Evolutionary conservation across 1,284 basidiomycete species (phyloP).

Genomic region (Bondarzewia mesenterica): DNA sequence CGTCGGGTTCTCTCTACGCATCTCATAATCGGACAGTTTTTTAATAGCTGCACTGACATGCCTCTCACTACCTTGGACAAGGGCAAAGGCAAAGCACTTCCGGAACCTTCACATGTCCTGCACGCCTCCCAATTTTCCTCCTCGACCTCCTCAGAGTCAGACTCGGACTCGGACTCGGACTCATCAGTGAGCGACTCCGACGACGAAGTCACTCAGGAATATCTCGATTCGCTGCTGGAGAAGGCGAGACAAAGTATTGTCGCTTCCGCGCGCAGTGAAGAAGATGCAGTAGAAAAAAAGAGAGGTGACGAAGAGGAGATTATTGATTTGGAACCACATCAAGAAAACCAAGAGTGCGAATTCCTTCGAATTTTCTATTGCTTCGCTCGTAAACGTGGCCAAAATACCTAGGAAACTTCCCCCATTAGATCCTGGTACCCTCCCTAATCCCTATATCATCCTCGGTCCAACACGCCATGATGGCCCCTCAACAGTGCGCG

Average conservation of each 20-base stretch:
- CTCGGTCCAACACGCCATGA: slow-evolving; percentile 35
- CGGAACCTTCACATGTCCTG: slow-evolving; percentile 10
- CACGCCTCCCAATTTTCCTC: background rate
- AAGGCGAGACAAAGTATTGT: slow-evolving; percentile 33
- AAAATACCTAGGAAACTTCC: slow-evolving; percentile 53
- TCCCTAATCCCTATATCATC: slow-evolving; percentile 56
- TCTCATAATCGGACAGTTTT: too few relatives aligned
- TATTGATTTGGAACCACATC: slow-evolving; percentile 29
- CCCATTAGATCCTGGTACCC: slow-evolving; percentile 49
- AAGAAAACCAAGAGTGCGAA: slow-evolving; percentile 28
- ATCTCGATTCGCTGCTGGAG: slow-evolving; percentile 56
- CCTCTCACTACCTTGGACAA: slow-evolving; percentile 23
- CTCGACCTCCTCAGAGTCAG: slow-evolving; percentile 20
- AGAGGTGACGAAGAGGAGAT: slow-evolving; percentile 33
- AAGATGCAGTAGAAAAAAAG: background rate
- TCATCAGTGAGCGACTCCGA: slow-evolving; percentile 28
- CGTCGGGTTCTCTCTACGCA: too few relatives aligned
- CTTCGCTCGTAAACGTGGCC: too few relatives aligned
- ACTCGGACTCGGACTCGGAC: slow-evolving; percentile 25
- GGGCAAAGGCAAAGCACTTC: slow-evolving; percentile 34
- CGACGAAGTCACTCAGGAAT: slow-evolving; percentile 45
- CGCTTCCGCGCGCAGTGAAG: slow-evolving; percentile 4
- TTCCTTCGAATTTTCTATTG: slow-evolving; percentile 9
- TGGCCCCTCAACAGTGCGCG: slow-evolving; percentile 40
- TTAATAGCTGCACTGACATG: slow-evolving; percentile 15